Conservation (phyloP, 257 asterid species). For the Galeopsis tetrahit region DNA sequence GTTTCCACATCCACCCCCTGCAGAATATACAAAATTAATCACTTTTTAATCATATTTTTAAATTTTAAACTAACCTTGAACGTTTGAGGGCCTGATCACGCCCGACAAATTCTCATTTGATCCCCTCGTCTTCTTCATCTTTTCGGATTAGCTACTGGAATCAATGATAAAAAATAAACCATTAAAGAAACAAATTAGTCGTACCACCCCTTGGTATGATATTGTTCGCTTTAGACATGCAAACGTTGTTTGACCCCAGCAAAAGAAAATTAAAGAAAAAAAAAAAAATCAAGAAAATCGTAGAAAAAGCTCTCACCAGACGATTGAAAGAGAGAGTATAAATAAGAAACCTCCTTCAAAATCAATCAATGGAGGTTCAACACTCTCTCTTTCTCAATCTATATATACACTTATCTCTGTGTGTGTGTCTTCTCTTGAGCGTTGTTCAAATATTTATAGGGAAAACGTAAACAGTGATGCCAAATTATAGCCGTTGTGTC, state of each 20-base stretch:
- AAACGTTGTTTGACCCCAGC: too few species aligned
- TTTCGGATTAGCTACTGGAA: constrained; percentile 29
- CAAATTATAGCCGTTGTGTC: constrained; percentile 38
- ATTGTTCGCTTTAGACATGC: too few species aligned
- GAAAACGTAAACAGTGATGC: constrained; percentile 47
- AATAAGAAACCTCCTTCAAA: constrained; percentile 39
- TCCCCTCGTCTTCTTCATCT: constrained; percentile 53
- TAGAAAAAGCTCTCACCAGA: constrained; percentile 17
- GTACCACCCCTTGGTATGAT: too few species aligned
- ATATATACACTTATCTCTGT: neutral
- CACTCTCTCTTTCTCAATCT: constrained; percentile 35
- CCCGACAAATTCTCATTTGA: constrained; percentile 67
- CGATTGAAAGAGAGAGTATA: constrained; percentile 25
- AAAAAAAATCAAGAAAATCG: constrained; percentile 1
- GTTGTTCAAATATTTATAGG: constrained; percentile 25
- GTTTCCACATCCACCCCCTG: constrained; percentile 51
- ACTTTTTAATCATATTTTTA: neutral
- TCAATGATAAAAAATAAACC: neutral
- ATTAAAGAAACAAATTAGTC: too few species aligned
- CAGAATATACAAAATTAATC: neutral
- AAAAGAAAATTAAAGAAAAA: neutral
- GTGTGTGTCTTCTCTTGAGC: constrained; percentile 19
- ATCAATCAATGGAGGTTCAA: constrained; percentile 30
- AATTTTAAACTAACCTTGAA: constrained; percentile 60
- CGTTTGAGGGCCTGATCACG: constrained; percentile 57